Base-by-base conservation (phyloP, 345 rosid genomes). In the Boechera retrofracta region DNA sequence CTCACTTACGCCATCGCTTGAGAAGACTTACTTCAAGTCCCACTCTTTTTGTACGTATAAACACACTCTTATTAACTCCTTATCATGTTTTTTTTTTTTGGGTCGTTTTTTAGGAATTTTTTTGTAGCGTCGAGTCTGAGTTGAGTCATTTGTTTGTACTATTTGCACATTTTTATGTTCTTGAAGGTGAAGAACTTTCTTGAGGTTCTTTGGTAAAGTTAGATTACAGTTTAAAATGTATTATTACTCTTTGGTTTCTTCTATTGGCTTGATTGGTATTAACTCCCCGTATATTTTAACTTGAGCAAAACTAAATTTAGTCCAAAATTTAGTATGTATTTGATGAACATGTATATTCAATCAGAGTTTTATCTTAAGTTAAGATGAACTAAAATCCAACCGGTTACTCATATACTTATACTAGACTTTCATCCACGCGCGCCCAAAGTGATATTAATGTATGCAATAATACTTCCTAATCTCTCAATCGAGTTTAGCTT, bases 1-100 rank as follows among this genome's bases (percentile, higher is more conserved):
- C 29, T 92, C 77, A 59, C 78, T 31, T 90, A 89, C 12, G 94
- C 97, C 15, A 79, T 88, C 67, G 88, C 83, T 15, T 89, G 73
- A 86, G 61, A 73, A 8, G 24, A 60, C 51, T 32, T 64, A 4
- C 38, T 65, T 66, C 49, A 52, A 45, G 48, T 67, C 61, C 55
- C 62, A 61, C 71, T n/a, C 57, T 61, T 61, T 74, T 67, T 73
- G 69, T 73, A 78, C 57, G 77, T 72, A 64, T 63, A 72, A 57
- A 26, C 10, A 70, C 48, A 66, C 69, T 31, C 56, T 59, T 56
- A 58, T 73, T 69, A 49, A 75, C 79, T 29, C 60, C 18, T 52
- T 58, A 44, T 42, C 44, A 0, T 44, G 48, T 21, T 59, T 16
- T 44, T 16, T 16, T 64, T 44, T 72, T 58, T 73, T 33, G 18